Percentiles rank a stretch among this genome's conserved stretches.
Evolutionary conservation across 1,139 yeast genomes (phyloP).

Genomic region (Geotrichum siamense): DNA sequence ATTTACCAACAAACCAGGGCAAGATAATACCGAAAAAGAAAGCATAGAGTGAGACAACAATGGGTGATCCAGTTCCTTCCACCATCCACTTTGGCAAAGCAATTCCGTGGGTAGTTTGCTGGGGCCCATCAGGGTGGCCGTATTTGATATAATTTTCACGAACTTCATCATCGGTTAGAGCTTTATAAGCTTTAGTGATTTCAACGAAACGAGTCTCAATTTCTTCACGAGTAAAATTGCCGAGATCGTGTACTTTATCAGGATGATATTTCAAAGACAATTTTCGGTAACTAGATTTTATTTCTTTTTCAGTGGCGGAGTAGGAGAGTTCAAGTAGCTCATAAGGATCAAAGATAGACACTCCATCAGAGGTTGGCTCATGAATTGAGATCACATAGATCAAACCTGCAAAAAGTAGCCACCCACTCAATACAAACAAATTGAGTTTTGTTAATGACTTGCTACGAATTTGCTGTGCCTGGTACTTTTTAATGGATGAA

Average conservation of each 20-base stretch:
- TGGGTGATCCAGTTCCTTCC: conserved; percentile 69
- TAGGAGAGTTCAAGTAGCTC: conserved; percentile 68
- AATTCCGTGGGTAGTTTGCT: conserved; percentile 88
- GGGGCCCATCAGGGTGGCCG: conserved; percentile 99
- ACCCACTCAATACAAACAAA: conserved; percentile 51
- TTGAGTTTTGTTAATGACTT: conserved; percentile 29
- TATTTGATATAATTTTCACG: conserved; percentile 75
- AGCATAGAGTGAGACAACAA: conserved; percentile 62
- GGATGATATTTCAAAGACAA: conserved; percentile 88
- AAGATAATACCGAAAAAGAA: conserved; percentile 66
- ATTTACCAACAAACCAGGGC: conserved; percentile 68
- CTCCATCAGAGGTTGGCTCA: conserved; percentile 40
- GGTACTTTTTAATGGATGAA: conserved; percentile 40
- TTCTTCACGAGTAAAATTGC: conserved; percentile 52
- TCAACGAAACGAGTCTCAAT: conserved; percentile 74
- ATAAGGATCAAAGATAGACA: conserved; percentile 78
- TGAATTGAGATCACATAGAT: conserved; percentile 43
- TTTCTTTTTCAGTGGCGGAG: conserved; percentile 65
- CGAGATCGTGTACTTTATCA: conserved; percentile 61
- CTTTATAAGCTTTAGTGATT: conserved; percentile 88
- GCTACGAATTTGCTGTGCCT: conserved; percentile 32
- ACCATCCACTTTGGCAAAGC: conserved; percentile 90
- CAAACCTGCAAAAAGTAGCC: conserved; percentile 54
- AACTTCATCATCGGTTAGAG: conserved; percentile 84
- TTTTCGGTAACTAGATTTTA: conserved; percentile 78